These are phyloP conservation scores for Fonsecaea pedrosoi DNA, from an alignment of 2,329 filamentous ascomycete genomes.

Conservation along the genomic window DNA sequence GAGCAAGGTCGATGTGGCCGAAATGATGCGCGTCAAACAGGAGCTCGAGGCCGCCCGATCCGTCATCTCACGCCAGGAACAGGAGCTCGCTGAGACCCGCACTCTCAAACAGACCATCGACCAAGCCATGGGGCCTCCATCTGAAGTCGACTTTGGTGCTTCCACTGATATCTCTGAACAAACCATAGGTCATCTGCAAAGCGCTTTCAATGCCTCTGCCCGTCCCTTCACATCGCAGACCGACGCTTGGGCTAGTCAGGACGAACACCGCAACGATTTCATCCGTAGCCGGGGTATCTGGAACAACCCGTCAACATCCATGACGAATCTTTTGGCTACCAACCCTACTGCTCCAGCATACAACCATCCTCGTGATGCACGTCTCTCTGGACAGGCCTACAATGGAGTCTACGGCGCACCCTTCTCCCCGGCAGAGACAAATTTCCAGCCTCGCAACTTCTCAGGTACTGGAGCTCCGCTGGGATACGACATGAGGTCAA, in stretches of 20 bases:
- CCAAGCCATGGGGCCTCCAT: conserved; percentile 62
- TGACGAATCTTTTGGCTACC: conserved; percentile 29
- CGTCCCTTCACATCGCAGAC: conserved; percentile 51
- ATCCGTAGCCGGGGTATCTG: conserved; percentile 45
- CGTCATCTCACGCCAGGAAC: conserved; percentile 65
- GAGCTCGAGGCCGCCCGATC: conserved; percentile 64
- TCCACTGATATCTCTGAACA: conserved; percentile 58
- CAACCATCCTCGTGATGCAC: conserved; percentile 33
- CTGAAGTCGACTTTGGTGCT: conserved; percentile 58
- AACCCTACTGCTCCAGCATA: conserved; percentile 27
- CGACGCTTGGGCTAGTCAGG: conserved; percentile 51
- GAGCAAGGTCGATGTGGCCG: conserved; percentile 49
- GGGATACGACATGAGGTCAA: conserved; percentile 33
- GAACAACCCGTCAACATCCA: conserved; percentile 37
- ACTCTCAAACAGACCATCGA: conserved; percentile 68
- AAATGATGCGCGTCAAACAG: conserved; percentile 63
- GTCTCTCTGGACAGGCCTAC: conserved; percentile 34
- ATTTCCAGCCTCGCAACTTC: conserved; percentile 34
- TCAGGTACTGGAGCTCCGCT: conserved; percentile 24
- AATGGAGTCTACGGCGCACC: conserved; percentile 35
- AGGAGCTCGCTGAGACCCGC: conserved; percentile 66
- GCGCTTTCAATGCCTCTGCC: conserved; percentile 60
- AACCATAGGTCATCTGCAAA: conserved; percentile 58
- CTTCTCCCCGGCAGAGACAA: conserved; percentile 29
- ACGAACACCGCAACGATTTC: conserved; percentile 55